A percentile compares a stretch with the other conserved stretches of the same genome.
Conservation (phyloP, 208 protist species). For the Crithidia fasciculata region DNA sequence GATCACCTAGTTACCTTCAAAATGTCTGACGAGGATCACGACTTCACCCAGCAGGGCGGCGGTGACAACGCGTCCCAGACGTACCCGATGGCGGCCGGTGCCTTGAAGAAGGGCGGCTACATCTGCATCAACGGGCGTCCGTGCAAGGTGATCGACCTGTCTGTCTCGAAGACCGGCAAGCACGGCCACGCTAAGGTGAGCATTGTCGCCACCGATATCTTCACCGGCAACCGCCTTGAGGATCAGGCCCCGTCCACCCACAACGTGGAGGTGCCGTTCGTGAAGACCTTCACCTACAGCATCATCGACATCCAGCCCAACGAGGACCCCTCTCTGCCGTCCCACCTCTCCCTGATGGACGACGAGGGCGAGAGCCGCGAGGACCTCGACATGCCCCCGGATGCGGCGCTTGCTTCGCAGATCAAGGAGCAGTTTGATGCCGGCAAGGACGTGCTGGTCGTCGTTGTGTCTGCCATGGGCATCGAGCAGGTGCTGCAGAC, state of each 20-base stretch:
- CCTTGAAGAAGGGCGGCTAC: constrained; percentile 91
- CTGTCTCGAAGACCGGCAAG: constrained; percentile 99
- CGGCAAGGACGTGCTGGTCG: constrained; percentile 94
- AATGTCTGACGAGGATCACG: constrained; percentile 74
- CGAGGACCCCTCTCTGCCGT: constrained; percentile 69
- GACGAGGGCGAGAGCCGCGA: constrained; percentile 94
- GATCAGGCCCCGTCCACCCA: constrained; percentile 97
- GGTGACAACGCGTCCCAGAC: constrained; percentile 81
- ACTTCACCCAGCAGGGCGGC: constrained; percentile 70
- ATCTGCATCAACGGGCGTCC: constrained; percentile 92
- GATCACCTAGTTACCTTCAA: not conserved
- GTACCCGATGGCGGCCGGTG: constrained; percentile 87
- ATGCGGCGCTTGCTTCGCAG: constrained; percentile 87
- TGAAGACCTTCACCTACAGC: constrained; percentile 95
- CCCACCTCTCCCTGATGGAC: constrained; percentile 91
- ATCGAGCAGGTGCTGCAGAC: constrained; percentile 93
- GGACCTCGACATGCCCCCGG: constrained; percentile 95
- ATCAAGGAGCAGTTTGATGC: constrained; percentile 93
- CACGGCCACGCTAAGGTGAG: constrained; percentile 99
- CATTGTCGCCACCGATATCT: constrained; percentile 98
- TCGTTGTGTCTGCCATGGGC: constrained; percentile 95
- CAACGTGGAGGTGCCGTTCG: constrained; percentile 97
- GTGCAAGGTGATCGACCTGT: constrained; percentile 98
- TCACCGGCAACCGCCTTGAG: constrained; percentile 98
- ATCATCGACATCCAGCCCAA: constrained; percentile 95